Base-by-base conservation (phyloP, 2,329 filamentous ascomycete species). In the Coniella lustricola region DNA sequence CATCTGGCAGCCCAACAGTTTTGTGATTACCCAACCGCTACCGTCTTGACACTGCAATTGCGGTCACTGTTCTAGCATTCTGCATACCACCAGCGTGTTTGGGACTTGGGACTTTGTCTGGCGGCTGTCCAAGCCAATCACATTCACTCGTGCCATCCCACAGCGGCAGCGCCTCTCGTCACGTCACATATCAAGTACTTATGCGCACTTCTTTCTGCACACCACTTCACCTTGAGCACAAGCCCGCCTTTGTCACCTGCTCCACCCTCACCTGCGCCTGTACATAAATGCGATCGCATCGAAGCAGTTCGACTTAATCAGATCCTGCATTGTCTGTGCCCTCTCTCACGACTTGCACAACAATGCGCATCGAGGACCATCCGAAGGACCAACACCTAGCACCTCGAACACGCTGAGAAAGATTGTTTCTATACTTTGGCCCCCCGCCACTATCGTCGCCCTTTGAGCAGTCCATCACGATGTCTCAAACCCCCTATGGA, bases 401-500 rank as follows among this genome's bases (percentile, higher is more conserved):
- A 44, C 32, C 29, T 32, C 42, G 38, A 32, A 34, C 40, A 41
- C 43, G 17, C 47, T 45, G 33, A 50, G n/a, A n/a, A n/a, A n/a
- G 43, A 29, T 21, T 42, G 44, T 35, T 39, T 45, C 37, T 46
- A 37, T 53, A n/a, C 37, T 35, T 44, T 35, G 36, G n/a, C n/a
- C n/a, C 45, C 14, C n/a, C 9, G 13, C 4, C 32, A 51, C 42
- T 50, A 42, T 45, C 44, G 46, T 44, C 50, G 38, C 47, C 40
- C 36, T 52, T 42, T 39, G 36, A 54, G 41, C 49, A 39, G 33
- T 32, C 44, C 18, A 18, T 48, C 34, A 57, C 50, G 33, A 73
- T 73, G 68, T 63, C 69, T 34, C 65, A 68, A 41, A 67, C 66
- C 51, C 62, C 64, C 14, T 66, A 67, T 44, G 59, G 61, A 41